Conservation (phyloP, 164 flowering plant genomes). For the Sedum album region DNA sequence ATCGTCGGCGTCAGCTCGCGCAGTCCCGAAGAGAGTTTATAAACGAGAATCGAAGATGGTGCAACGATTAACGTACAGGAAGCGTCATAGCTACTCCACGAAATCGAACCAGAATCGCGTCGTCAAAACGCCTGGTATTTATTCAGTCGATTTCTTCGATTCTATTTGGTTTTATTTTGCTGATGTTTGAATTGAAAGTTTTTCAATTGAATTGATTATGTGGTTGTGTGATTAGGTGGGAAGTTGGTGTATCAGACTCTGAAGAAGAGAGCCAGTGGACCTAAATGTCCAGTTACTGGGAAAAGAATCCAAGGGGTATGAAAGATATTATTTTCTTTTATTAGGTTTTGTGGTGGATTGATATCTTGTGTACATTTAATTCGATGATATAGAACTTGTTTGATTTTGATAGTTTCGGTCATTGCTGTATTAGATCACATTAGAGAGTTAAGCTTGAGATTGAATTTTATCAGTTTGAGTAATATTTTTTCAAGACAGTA, state of each 20-base stretch:
- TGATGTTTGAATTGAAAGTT: neutral
- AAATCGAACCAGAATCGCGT: slow-evolving; percentile 29
- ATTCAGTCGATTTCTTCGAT: neutral
- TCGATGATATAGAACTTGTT: too few species aligned
- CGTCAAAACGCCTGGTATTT: slow-evolving; percentile 32
- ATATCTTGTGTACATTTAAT: neutral
- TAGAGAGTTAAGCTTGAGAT: too few species aligned
- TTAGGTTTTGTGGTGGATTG: neutral
- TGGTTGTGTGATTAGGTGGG: neutral
- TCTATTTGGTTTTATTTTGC: neutral
- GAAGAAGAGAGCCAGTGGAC: neutral
- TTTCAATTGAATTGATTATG: neutral
- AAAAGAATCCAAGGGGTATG: slow-evolving; percentile 1
- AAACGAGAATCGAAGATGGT: slow-evolving; percentile 29
- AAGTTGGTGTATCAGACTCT: slow-evolving; percentile 1
- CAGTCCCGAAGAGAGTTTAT: too few species aligned
- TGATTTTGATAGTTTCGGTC: too few species aligned
- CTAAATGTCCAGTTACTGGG: neutral
- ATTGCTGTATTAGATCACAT: too few species aligned
- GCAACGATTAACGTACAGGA: slow-evolving; percentile 28
- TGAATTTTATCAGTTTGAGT: too few species aligned
- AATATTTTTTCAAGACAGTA: too few species aligned
- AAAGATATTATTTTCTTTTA: neutral
- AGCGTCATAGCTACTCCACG: slow-evolving; percentile 34
- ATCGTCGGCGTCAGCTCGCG: too few species aligned